phyloP scores from a whole-genome alignment of 768 basidiomycete species.

The Pisolithus albus region DNA sequence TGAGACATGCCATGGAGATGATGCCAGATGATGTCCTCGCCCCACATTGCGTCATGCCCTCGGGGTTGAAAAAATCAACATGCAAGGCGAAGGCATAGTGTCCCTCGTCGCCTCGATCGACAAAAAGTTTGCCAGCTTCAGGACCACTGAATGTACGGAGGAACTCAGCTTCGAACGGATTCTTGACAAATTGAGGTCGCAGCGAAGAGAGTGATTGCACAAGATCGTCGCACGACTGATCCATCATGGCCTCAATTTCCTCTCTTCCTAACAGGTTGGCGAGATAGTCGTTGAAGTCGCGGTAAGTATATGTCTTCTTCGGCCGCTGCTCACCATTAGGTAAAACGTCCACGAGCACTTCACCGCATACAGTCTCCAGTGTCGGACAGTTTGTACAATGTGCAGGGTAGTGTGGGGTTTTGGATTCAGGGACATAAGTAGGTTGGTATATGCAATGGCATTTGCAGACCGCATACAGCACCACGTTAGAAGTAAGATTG shows the following conservation, averaged over 20 bases:
- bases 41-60: slow-evolving; percentile 18
- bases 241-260: neutral
- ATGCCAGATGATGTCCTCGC: slow-evolving; percentile 25
- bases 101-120: slow-evolving; percentile 11
- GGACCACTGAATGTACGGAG: slow-evolving; percentile 5
- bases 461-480: too few relatives aligned
- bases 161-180: slow-evolving; percentile 6
- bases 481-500: too few relatives aligned
- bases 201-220: neutral
- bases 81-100: slow-evolving; percentile 25
- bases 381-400: too few relatives aligned
- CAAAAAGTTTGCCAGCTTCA: neutral
- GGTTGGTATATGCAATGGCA: too few relatives aligned
- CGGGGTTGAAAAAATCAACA: slow-evolving; percentile 31
- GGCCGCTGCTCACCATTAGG: neutral
- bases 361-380: neutral
- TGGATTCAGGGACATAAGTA: too few relatives aligned
- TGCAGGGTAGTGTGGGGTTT: too few relatives aligned
- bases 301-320: slow-evolving; percentile 1
- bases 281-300: slow-evolving; percentile 2
- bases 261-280: neutral
- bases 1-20: neutral
- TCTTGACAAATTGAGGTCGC: neutral
- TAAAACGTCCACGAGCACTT: neutral
- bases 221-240: neutral